These are phyloP conservation scores for Binderoboletus segoi DNA, from an alignment of 1,284 basidiomycete species.

Conservation along the genomic window DNA sequence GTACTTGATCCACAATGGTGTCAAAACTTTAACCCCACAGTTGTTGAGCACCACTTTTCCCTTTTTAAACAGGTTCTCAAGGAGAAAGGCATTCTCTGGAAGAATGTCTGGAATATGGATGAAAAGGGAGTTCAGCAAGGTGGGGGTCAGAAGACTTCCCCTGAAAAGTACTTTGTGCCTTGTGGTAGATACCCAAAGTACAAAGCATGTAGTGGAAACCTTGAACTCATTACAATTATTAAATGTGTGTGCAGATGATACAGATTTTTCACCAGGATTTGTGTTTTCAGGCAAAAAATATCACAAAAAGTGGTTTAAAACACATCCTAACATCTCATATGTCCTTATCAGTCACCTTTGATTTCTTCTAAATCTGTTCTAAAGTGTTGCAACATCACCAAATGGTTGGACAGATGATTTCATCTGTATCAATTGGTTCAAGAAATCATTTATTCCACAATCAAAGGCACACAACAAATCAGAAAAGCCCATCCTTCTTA, in stretches of 20 bases:
- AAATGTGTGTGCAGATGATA: neutral
- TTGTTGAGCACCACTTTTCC: neutral
- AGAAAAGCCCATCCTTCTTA: neutral
- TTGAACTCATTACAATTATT: neutral
- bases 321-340: neutral
- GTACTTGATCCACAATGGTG: neutral
- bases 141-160: neutral
- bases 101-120: slow-evolving; percentile 3
- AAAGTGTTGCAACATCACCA: neutral
- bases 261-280: neutral
- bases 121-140: neutral
- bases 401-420: neutral
- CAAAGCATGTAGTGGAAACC: neutral
- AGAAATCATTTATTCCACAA: neutral
- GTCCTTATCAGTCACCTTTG: neutral
- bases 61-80: neutral
- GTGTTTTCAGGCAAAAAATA: neutral
- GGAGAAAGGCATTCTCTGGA: neutral
- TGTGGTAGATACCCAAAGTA: neutral
- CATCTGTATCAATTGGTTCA: neutral
- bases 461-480: neutral
- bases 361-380: neutral
- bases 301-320: neutral
- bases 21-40: neutral
- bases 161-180: neutral